Evolutionary conservation across 2,329 filamentous ascomycete genomes (phyloP), one percentile per base, ranked within the genome.

Genomic region (Tolypocladium album): DNA sequence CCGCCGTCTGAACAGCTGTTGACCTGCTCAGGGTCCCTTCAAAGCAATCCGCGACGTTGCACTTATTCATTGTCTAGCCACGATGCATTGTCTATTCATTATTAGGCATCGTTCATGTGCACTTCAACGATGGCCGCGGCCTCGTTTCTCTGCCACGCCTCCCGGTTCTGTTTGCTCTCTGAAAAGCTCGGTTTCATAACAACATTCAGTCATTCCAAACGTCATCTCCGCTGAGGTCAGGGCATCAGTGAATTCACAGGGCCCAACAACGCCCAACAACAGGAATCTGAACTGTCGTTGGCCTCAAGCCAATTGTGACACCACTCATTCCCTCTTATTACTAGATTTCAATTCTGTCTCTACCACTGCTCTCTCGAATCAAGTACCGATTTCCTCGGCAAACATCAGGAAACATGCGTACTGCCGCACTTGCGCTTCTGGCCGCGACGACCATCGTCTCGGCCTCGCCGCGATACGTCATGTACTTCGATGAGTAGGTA

Each of bases 401-500:
- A 20, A 34, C 12, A 20, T 52, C 17, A n/a, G 47, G n/a, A 34
- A n/a, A 34, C 27, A 65, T 65, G 63, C 64, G 61, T 34, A 42
- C 56, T 27, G 39, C 63, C 20, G 55, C 61, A 22, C 38, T 64
- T 50, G 59, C 62, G 3, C 47, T 62, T 12, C 56, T 66, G 50
- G 67, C 62, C 22, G 61, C 64, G 2, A 61, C 66, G 61, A 61
- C 62, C 31, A 61, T 61, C 24, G 62, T 61, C 22, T 61, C 68
- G 27, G 64, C 67, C 3, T 50, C 63, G n/a, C 66, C 70, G 0
- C 64, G 67, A 43, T 72, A 69, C 59, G 61, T 71, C 62, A 77
- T 79, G 70, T 81, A 81, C 63, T 75, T 76, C 64, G 78, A 81
- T 63, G 62, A 79, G 75, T 80, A 66, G 64, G 76, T 66, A 13